Evolutionary conservation across 495 filamentous ascomycete genomes (phyloP).

Genomic region (Letharia columbiana): DNA sequence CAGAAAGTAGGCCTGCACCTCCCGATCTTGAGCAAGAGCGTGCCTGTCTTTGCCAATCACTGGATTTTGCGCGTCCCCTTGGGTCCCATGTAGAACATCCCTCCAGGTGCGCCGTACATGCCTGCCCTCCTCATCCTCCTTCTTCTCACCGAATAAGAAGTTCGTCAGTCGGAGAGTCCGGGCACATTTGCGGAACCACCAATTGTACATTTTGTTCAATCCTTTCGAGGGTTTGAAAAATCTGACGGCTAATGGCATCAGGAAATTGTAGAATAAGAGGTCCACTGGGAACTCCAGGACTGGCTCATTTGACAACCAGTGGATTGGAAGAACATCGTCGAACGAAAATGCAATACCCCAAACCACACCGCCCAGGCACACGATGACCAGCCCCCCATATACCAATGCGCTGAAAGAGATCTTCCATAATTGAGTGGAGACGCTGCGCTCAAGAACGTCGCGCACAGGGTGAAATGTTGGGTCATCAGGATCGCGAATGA

Average conservation of each 20-base stretch:
- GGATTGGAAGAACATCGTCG: slow-evolving; percentile 71
- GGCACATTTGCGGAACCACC: slow-evolving; percentile 93
- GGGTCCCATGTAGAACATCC: slow-evolving; percentile 37
- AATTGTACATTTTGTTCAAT: slow-evolving; percentile 75
- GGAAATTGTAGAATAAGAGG: slow-evolving; percentile 89
- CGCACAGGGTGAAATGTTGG: slow-evolving; percentile 96
- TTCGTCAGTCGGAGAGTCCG: slow-evolving; percentile 69
- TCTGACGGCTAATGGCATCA: slow-evolving; percentile 76
- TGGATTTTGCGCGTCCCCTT: slow-evolving; percentile 43
- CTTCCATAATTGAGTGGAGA: slow-evolving; percentile 89
- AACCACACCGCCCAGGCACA: slow-evolving; percentile 91
- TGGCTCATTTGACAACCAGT: slow-evolving; percentile 83
- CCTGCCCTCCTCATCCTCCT: slow-evolving; percentile 72
- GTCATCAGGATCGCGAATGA: slow-evolving; percentile 97
- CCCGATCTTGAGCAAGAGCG: slow-evolving; percentile 29
- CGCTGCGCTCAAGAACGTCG: slow-evolving; percentile 89
- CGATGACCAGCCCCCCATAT: slow-evolving; percentile 84
- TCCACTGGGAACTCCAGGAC: slow-evolving; percentile 93
- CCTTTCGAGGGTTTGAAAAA: slow-evolving; percentile 77
- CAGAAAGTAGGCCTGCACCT: slow-evolving; percentile 45
- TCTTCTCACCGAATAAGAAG: slow-evolving; percentile 84
- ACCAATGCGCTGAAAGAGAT: slow-evolving; percentile 93
- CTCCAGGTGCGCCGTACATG: slow-evolving; percentile 49
- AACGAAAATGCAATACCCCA: slow-evolving; percentile 71
- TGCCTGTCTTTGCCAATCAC: slow-evolving; percentile 35